A percentile compares a stretch with the other conserved stretches of the same genome.
These are phyloP conservation scores for Suillus subaureus DNA, from an alignment of 768 basidiomycete genomes.

Conservation along the genomic window DNA sequence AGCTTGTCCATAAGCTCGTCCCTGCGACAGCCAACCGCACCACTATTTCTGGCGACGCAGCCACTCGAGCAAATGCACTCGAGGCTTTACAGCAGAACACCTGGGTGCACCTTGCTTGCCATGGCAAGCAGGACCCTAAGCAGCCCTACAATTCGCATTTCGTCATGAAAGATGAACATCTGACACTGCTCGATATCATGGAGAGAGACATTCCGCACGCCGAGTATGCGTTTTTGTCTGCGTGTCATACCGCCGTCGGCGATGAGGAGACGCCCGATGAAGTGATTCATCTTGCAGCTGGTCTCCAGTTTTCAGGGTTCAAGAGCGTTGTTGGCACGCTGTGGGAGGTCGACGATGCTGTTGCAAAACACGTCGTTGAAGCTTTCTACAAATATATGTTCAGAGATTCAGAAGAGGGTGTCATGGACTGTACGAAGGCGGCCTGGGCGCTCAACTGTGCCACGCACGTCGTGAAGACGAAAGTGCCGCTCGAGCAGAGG, in stretches of 20 bases:
- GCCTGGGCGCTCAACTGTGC: too few relatives aligned
- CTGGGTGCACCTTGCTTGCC: constrained; percentile 25
- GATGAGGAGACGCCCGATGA: constrained; percentile 19
- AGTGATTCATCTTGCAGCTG: constrained; percentile 25
- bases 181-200: constrained; percentile 10
- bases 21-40: constrained; percentile 8
- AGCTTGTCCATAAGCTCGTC: constrained; percentile 21
- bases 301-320: constrained; percentile 16
- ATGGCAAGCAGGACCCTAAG: constrained; percentile 11
- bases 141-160: constrained; percentile 17
- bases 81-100: neutral
- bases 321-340: too few relatives aligned
- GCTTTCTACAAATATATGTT: neutral
- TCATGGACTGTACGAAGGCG: constrained; percentile 2
- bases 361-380: neutral
- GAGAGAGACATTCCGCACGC: neutral
- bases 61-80: neutral
- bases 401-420: too few relatives aligned
- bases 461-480: neutral
- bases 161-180: neutral
- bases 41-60: neutral
- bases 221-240: constrained; percentile 19
- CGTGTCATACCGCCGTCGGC: constrained; percentile 20
- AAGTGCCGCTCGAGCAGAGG: neutral
- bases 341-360: constrained; percentile 12